Percentiles rank a stretch among this genome's conserved stretches.
phyloP scores from a whole-genome alignment of 2,329 filamentous ascomycete genomes.

The Geosmithia putterillii region DNA sequence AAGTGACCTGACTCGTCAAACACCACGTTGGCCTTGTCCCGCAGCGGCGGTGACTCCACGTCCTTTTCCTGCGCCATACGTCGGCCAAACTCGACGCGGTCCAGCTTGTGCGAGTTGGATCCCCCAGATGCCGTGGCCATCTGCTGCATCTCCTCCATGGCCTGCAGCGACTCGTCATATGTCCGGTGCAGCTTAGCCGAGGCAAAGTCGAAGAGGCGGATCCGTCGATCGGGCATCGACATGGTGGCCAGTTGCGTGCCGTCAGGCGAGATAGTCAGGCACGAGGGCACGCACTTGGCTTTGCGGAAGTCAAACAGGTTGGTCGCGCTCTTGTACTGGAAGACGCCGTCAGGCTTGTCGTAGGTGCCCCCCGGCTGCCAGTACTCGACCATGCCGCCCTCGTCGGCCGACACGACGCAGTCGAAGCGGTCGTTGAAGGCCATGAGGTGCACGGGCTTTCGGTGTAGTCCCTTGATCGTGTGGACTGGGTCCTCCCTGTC shows the following conservation, averaged over 20 bases:
- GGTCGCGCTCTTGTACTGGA: slow-evolving; percentile 85
- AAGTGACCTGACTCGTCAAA: slow-evolving; percentile 97
- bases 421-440: slow-evolving; percentile 80
- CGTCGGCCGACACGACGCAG: slow-evolving; percentile 83
- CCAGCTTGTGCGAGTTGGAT: slow-evolving; percentile 69
- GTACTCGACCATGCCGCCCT: slow-evolving; percentile 91
- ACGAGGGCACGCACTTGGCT: slow-evolving; percentile 71
- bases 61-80: slow-evolving; percentile 79
- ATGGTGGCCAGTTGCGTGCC: slow-evolving; percentile 79
- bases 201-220: slow-evolving; percentile 86
- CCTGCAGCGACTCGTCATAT: slow-evolving; percentile 88
- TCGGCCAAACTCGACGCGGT: slow-evolving; percentile 85
- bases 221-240: slow-evolving; percentile 86
- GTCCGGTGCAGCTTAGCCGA: slow-evolving; percentile 80
- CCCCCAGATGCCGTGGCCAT: slow-evolving; percentile 59
- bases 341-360: slow-evolving; percentile 86
- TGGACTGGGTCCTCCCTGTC: slow-evolving; percentile 68
- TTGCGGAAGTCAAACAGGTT: slow-evolving; percentile 97
- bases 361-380: slow-evolving; percentile 74
- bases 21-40: slow-evolving; percentile 68
- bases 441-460: slow-evolving; percentile 71
- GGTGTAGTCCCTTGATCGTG: slow-evolving; percentile 67
- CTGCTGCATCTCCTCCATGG: slow-evolving; percentile 89
- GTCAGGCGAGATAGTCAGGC: slow-evolving; percentile 74
- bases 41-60: slow-evolving; percentile 57